These are phyloP conservation scores for Colletotrichum godetiae DNA, from an alignment of 2,329 filamentous ascomycete species.

Conservation along the genomic window DNA sequence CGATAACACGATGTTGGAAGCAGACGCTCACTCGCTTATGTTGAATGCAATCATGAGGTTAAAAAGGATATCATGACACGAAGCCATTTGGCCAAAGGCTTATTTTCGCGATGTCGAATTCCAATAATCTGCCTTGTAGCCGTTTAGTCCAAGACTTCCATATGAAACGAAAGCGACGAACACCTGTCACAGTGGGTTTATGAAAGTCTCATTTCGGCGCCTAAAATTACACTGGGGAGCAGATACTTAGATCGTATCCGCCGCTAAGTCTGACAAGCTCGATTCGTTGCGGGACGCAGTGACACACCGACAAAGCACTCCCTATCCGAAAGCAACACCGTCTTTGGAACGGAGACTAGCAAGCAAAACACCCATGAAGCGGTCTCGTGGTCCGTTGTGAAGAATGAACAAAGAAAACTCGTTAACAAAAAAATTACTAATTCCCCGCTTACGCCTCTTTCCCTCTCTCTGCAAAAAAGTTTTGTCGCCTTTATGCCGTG, in stretches of 20 bases:
- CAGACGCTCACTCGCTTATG: not conserved
- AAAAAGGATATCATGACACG: not conserved
- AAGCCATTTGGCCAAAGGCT: not conserved
- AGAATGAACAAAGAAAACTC: constrained; percentile 27
- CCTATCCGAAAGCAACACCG: not conserved
- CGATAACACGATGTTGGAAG: not conserved
- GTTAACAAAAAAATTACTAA: constrained; percentile 3
- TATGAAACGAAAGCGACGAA: not conserved
- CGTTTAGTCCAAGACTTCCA: too few relatives aligned
- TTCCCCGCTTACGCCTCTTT: not conserved
- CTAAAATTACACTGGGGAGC: constrained; percentile 29
- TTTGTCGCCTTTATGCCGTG: constrained; percentile 28
- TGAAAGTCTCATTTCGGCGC: constrained; percentile 8
- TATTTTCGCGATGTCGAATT: not conserved
- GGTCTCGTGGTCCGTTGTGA: not conserved
- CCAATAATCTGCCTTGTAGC: not conserved
- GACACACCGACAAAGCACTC: not conserved
- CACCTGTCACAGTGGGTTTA: not conserved
- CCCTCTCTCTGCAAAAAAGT: not conserved
- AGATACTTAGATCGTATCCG: constrained; percentile 15
- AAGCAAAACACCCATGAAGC: not conserved
- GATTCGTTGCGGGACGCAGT: constrained; percentile 13
- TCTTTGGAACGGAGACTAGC: not conserved
- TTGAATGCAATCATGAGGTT: too few relatives aligned
- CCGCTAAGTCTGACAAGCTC: constrained; percentile 25